Evolutionary conservation across 495 filamentous ascomycete genomes (phyloP), one percentile per base, ranked within the genome.

Genomic region (Pyrenopolyporus hunteri): DNA sequence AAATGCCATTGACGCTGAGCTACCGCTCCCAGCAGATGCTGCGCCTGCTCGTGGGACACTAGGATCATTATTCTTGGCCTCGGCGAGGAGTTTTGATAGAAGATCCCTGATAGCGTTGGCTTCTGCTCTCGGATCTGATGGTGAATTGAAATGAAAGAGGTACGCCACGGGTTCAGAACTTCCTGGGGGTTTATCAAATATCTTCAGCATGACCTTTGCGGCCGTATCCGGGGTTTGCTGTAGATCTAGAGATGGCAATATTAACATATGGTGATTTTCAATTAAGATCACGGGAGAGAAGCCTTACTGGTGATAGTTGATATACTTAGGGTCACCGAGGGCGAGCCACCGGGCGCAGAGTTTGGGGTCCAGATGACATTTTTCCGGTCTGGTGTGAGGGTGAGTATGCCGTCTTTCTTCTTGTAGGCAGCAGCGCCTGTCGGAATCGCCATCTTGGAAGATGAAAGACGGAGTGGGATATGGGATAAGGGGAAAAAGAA

Each of bases 331-430:
- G 83, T 87, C 29, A 97, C 73, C 14, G 82, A 63, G 13, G 87
- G 79, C 49, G 82, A 75, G 2, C 80, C 79, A 11, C 81, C 75
- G 2, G 79, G 74, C 26, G 79, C 78, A 57, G 79, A 77, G 13
- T 82, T 77, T 0, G 92, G 89, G 4, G 84, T 90, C 93, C 93
- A 98, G 69, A 84, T 86, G 37, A 98, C 81, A 29, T 83, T 85
- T 59, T 80, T 81, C 54, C 82, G 78, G 76, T 93, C 89, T 28
- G 80, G 77, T 22, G 88, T 81, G 45, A 97, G 77, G 40, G 82
- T 82, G 69, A 98, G 80, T 65, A 82, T 85, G 70, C 94, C 94
- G 80, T 97, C 92, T 77, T 93, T 92, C 81, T 98, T 98, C 78
- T 97, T 98, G 82, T 93, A 97, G 48, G 85, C 80, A 54, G 91